Evolutionary conservation across 345 rosid species (phyloP).

Genomic region (Bretschneidera sinensis): DNA sequence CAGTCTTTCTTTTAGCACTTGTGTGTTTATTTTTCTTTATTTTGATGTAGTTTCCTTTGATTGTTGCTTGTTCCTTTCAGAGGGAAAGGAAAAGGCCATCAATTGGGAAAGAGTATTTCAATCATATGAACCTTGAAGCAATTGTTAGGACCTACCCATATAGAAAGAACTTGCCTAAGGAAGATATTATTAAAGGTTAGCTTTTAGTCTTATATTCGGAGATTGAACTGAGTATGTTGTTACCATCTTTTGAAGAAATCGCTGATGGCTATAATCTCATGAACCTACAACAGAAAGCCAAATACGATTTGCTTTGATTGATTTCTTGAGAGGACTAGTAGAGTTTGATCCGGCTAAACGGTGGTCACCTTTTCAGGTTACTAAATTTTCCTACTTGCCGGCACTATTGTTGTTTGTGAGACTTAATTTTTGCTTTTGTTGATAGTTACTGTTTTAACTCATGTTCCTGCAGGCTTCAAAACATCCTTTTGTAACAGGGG

Average conservation of each 20-base stretch:
- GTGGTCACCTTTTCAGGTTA: constrained; percentile 99
- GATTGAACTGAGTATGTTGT: constrained; percentile 13
- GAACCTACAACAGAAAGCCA: constrained; percentile 60
- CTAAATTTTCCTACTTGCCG: constrained; percentile 15
- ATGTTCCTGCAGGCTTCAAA: constrained; percentile 74
- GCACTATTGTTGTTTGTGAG: constrained; percentile 11
- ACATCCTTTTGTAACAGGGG: constrained; percentile 98
- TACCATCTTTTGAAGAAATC: constrained; percentile 16
- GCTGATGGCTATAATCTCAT: constrained; percentile 16
- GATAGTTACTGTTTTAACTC: constrained; percentile 7
- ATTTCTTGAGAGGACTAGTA: constrained; percentile 95
- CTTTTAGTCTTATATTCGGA: constrained; percentile 12
- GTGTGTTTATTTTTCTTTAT: background rate
- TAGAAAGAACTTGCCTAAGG: constrained; percentile 66
- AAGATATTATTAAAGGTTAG: constrained; percentile 81
- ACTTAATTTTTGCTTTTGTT: background rate
- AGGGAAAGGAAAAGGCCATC: constrained; percentile 81
- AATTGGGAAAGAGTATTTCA: constrained; percentile 94
- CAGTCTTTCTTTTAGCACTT: background rate
- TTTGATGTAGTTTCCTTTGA: constrained; percentile 10
- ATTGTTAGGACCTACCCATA: constrained; percentile 85
- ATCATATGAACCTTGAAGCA: constrained; percentile 84
- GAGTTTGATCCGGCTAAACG: constrained; percentile 99
- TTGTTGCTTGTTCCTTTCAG: constrained; percentile 34
- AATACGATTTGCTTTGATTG: constrained; percentile 84